Base-by-base conservation (phyloP, 805 yeast species). In the Barnettozyma wickerhamii region DNA sequence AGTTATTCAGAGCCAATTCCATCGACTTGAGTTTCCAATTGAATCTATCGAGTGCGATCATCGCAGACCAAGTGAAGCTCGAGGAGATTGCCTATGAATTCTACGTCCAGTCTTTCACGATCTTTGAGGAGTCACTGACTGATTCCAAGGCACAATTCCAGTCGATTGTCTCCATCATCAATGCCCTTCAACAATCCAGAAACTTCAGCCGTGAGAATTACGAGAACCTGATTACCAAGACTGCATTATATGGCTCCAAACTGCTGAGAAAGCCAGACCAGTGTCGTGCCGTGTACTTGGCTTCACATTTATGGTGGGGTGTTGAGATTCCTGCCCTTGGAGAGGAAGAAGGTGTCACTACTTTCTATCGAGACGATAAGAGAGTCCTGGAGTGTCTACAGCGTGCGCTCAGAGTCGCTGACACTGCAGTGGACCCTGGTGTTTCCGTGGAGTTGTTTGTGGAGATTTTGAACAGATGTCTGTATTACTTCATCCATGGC, bases 231-330 rank as follows among this genome's bases (percentile, higher is more conserved):
- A 88, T 90, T 37, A 84, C 95, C 13, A 84, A 89, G 59, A 74
- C 90, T 35, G 88, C 96, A 1, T 65, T 90, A 35, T 87, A 88
- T 54, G 95, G 95, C 5, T 86, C 95, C 12, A 87, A 86, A 60
- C 69, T 93, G 37, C 70, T 91, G 54, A 88, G 86, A 60, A 91
- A 91, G 60, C 89, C 93, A 27, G 98, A 91, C 55, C 99, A 93
- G 62, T 90, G 97, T 60, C 77, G 97, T 13, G 81, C 95, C 0
- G 95, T 89, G 6, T 87, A 84, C 58, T 63, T 77, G 38, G 90
- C 96, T 32, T 81, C 95, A 1, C 97, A 93, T 62, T 65, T 93
- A 36, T 93, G 96, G 96, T 86, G 95, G 93, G 84, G 91, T 55
- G 79, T 82, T 19, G 89, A 84, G 45, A 72, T 71, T 14, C 68